These are phyloP conservation scores for Lachnellula subtilissima DNA, from an alignment of 2,329 filamentous ascomycete species.

Conservation along the genomic window DNA sequence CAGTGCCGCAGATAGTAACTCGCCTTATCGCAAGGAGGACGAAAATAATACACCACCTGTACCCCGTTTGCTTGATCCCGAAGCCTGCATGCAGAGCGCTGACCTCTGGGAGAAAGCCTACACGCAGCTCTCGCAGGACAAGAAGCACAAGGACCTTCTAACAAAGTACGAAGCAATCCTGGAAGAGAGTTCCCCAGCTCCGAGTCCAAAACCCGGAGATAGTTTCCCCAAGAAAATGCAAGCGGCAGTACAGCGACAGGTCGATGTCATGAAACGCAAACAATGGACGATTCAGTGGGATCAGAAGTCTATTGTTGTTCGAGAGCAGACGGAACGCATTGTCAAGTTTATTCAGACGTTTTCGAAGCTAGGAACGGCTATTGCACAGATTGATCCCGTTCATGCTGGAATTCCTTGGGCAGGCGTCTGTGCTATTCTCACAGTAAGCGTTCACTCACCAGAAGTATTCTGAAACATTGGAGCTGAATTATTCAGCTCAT, in stretches of 20 bases:
- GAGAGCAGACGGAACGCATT: slow-evolving; percentile 12
- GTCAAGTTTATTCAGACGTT: slow-evolving; percentile 12
- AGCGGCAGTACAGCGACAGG: slow-evolving; percentile 4
- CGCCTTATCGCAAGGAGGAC: background rate
- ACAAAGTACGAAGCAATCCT: slow-evolving; percentile 4
- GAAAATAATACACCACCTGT: background rate
- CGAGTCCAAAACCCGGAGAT: no score
- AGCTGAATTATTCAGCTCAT: slow-evolving; percentile 2
- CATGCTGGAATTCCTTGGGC: slow-evolving; percentile 13
- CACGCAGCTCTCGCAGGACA: background rate
- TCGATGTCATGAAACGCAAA: slow-evolving; percentile 11
- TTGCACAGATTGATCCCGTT: slow-evolving; percentile 12
- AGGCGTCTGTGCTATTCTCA: slow-evolving; percentile 6
- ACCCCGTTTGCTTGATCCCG: slow-evolving; percentile 2
- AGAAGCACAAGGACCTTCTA: slow-evolving; percentile 3
- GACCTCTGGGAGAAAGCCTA: slow-evolving; percentile 7
- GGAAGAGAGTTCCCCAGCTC: background rate
- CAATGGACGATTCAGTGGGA: slow-evolving; percentile 14
- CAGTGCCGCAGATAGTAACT: background rate
- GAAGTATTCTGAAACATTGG: background rate
- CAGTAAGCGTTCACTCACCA: background rate
- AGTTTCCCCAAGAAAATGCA: slow-evolving; percentile 5
- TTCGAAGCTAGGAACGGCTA: slow-evolving; percentile 1
- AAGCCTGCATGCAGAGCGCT: slow-evolving; percentile 3
- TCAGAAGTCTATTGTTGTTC: slow-evolving; percentile 8